Evolutionary conservation across 495 filamentous ascomycete genomes (phyloP).

Genomic region (Parmelia sp.): DNA sequence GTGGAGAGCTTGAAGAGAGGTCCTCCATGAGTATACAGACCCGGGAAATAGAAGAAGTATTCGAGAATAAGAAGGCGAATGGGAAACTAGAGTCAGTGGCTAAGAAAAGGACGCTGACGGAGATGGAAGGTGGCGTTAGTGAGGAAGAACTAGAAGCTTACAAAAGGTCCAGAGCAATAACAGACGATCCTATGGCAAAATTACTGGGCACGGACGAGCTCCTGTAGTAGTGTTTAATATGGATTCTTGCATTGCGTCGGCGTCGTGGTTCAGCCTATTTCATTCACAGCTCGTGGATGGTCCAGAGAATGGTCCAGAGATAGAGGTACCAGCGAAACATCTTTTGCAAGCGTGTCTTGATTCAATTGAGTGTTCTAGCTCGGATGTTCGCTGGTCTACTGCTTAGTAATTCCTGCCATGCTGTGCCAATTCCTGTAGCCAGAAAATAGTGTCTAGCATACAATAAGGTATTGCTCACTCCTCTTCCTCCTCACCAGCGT

Average conservation of each 20-base stretch:
- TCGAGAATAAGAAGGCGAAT: slow-evolving; percentile 7
- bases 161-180: slow-evolving; percentile 59
- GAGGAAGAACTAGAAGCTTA: slow-evolving; percentile 83
- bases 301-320: no score
- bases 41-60: slow-evolving; percentile 5
- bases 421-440: not conserved
- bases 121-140: slow-evolving; percentile 67
- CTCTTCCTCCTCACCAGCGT: slow-evolving; percentile 87
- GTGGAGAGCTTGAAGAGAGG: slow-evolving; percentile 35
- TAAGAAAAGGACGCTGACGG: slow-evolving; percentile 53
- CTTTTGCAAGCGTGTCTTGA: not conserved
- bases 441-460: slow-evolving; percentile 25
- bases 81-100: slow-evolving; percentile 28
- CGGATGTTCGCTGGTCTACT: not conserved
- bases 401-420: not conserved
- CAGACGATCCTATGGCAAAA: slow-evolving; percentile 80
- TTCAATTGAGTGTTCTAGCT: not conserved
- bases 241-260: not conserved
- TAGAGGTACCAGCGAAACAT: not conserved
- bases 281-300: not conserved
- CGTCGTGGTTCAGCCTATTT: not conserved
- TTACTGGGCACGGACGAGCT: slow-evolving; percentile 58
- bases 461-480: slow-evolving; percentile 43
- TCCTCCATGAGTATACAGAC: slow-evolving; percentile 24
- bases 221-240: not conserved